A percentile compares a stretch with the other conserved stretches of the same genome.
phyloP scores from a whole-genome alignment of 805 yeast genomes.

The Scheffersomyces amazonensis region DNA sequence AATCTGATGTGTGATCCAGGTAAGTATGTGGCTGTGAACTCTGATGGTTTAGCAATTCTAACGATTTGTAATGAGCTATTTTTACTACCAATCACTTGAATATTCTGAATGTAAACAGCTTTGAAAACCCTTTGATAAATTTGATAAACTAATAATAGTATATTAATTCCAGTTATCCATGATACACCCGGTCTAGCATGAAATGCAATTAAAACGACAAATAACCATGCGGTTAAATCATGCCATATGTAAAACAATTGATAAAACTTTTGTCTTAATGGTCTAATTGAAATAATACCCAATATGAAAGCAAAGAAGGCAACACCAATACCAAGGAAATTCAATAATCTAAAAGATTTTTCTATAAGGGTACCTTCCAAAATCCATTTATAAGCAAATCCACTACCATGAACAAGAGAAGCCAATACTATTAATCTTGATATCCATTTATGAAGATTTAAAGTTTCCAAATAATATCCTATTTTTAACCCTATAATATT shows the following conservation, averaged over 20 bases:
- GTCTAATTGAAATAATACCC: constrained; percentile 44
- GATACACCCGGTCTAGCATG: constrained; percentile 74
- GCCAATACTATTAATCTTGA: constrained; percentile 53
- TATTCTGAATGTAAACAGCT: constrained; percentile 9
- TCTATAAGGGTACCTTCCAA: constrained; percentile 24
- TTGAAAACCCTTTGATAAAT: constrained; percentile 26
- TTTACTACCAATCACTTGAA: constrained; percentile 12
- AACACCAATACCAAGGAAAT: constrained; percentile 52
- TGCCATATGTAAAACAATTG: constrained; percentile 56
- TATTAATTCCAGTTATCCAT: constrained; percentile 11
- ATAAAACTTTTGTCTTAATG: constrained; percentile 50
- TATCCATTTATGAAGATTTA: constrained; percentile 69
- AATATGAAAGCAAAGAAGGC: constrained; percentile 34
- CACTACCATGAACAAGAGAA: constrained; percentile 50
- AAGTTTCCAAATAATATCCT: constrained; percentile 50
- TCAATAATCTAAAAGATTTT: constrained; percentile 35
- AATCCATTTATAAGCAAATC: constrained; percentile 51
- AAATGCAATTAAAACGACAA: constrained; percentile 43
- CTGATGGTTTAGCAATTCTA: constrained; percentile 15
- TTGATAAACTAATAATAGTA: constrained; percentile 31
- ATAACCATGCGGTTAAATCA: constrained; percentile 45
- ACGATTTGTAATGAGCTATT: constrained; percentile 18
- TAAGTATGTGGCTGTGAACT: constrained; percentile 19
- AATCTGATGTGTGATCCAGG: constrained; percentile 64
- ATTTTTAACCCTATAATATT: constrained; percentile 12